Percentiles rank a stretch among this genome's conserved stretches.
phyloP scores from a whole-genome alignment of 495 filamentous ascomycete genomes.

The Annulohypoxylon nitens region DNA sequence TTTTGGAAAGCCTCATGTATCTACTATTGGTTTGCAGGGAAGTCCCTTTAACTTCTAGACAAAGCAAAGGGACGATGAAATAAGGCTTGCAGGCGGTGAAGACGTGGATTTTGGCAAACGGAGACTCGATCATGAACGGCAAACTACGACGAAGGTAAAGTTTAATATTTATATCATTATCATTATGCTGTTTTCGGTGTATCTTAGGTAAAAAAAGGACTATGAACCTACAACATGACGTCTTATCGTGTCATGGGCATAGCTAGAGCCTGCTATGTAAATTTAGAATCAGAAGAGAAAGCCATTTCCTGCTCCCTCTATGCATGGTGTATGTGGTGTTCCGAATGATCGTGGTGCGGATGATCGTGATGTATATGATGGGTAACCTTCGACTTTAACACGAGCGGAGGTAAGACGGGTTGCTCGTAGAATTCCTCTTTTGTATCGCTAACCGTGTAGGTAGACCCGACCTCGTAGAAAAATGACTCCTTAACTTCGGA shows the following conservation, averaged over 20 bases:
- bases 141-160: background rate
- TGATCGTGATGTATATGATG: background rate
- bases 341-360: background rate
- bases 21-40: background rate
- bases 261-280: background rate
- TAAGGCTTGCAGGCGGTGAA: background rate
- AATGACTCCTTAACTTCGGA: conserved; percentile 59
- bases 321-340: background rate
- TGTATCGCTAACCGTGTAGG: conserved; percentile 40
- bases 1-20: background rate
- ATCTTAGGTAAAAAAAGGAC: conserved; percentile 13
- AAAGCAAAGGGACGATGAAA: background rate
- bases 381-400: conserved; percentile 46
- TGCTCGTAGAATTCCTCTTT: conserved; percentile 44
- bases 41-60: background rate
- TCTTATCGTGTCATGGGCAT: background rate
- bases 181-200: conserved; percentile 10
- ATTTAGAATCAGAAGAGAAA: conserved; percentile 20
- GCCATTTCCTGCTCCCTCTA: background rate
- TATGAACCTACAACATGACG: conserved; percentile 19
- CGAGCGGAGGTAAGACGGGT: conserved; percentile 45
- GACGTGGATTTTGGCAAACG: background rate
- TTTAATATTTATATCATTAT: conserved; percentile 17
- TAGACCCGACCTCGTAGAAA: conserved; percentile 52
- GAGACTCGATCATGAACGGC: background rate